Evolutionary conservation across 176 grass and related monocot species (phyloP).

Genomic region (barley (Hordeum vulgare)): MorexV3_pseudomolecules_assembly NC_058523.1:559207755-559208254

Average conservation of each 20-base stretch:
- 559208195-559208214: neutral
- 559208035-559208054: neutral
- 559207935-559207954: slow-evolving; percentile 34
- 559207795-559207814: too few species aligned
- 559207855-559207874: too few species aligned
- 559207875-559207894: too few species aligned
- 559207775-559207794: too few species aligned
- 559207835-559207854: too few species aligned
- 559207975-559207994: neutral
- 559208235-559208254: neutral
- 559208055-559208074: neutral
- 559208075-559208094: slow-evolving; percentile 10
- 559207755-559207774: too few species aligned
- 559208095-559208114: slow-evolving; percentile 25
- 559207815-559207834: too few species aligned
- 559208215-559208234: neutral
- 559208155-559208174: neutral
- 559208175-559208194: neutral
- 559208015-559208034: slow-evolving; percentile 22
- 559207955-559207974: slow-evolving; percentile 3
- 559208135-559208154: neutral
- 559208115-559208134: neutral
- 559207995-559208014: slow-evolving; percentile 3
- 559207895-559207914: slow-evolving; percentile 10
- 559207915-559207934: slow-evolving; percentile 36